Evolutionary conservation across 768 basidiomycete genomes (phyloP).

Genomic region (Paxillus involutus): DNA sequence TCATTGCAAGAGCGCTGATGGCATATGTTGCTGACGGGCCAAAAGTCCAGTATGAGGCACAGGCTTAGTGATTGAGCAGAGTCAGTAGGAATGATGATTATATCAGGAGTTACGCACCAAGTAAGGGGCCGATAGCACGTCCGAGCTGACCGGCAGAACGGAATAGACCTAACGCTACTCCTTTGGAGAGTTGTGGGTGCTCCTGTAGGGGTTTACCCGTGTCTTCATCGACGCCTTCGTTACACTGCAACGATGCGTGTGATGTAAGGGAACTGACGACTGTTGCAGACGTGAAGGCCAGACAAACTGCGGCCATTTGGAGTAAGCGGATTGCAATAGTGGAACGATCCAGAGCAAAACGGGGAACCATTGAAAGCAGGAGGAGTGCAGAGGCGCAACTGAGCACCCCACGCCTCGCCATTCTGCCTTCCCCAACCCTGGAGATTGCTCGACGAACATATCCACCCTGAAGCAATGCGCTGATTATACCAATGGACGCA

Average conservation of each 20-base stretch:
- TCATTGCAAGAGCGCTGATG: constrained; percentile 64
- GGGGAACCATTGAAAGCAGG: constrained; percentile 72
- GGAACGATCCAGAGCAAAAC: constrained; percentile 41
- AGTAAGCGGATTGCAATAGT: constrained; percentile 51
- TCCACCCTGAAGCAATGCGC: constrained; percentile 88
- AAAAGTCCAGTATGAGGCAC: constrained; percentile 86
- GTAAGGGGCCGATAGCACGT: constrained; percentile 85
- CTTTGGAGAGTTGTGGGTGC: constrained; percentile 76
- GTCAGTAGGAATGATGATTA: constrained; percentile 6
- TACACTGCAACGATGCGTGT: constrained; percentile 87
- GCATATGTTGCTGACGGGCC: constrained; percentile 79
- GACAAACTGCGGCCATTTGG: constrained; percentile 72
- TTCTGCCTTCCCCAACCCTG: constrained; percentile 73
- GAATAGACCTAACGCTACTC: constrained; percentile 81
- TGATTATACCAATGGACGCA: constrained; percentile 85
- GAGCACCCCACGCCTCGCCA: constrained; percentile 80
- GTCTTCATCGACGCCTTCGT: constrained; percentile 61
- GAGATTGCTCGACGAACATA: constrained; percentile 85
- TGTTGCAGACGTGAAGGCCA: constrained; percentile 94
- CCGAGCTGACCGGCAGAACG: constrained; percentile 94
- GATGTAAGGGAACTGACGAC: constrained; percentile 94
- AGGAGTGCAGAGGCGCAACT: constrained; percentile 71
- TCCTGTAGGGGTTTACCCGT: constrained; percentile 55
- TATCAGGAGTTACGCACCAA: constrained; percentile 53
- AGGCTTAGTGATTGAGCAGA: constrained; percentile 47